Base-by-base conservation (phyloP, 1,284 basidiomycete genomes). In the Moesziomyces sp. region DNA sequence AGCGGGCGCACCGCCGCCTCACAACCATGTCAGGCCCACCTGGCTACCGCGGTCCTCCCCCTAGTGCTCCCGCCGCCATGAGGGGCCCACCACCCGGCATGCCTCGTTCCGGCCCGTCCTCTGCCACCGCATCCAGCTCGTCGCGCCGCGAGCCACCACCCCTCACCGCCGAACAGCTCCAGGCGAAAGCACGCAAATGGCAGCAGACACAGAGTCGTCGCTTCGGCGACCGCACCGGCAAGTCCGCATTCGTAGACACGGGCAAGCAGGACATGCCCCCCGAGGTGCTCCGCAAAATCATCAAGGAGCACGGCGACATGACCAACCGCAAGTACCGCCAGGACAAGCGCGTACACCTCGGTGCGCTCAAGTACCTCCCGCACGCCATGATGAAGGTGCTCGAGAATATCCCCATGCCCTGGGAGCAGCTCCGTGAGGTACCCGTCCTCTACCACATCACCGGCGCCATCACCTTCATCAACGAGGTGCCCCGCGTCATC, bases 391-490 rank as follows among this genome's bases (percentile, higher is more conserved):
- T 99, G 91, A 99, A 99, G 87, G 89, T 99, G 62, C 88, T 99
- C 77, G 97, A 99, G 87, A 99, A 99, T 86, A 95, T 99, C 81
- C 97, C 97, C 57, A 96, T 91, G 87, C 97, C 97, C 55, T 99
- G 97, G 97, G 97, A 99, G 58, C 82, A 84, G 66, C 76, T 84
- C 16, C 79, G 82, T 10, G 78, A 84, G 42, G 82, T 84, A 40
- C 94, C 83, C 47, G 83, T 83, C n/a, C 66, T 84, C 35, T 84
- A 84, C 57, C 83, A 84, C 69, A 95, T 99, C 81, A 98, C 97
- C n/a, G 97, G 97, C 77, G 97, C 97, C 51, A 99, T 99, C 85
- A 99, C 97, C 1, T 99, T 99, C 82, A 95, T 99, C 79, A 99
- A 99, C 86, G 94, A 99, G 85, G 92, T 97, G 44, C 97, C 97